Evolutionary conservation across 352 stramenopile genomes (phyloP).

Genomic region (Pythium sp.): DNA sequence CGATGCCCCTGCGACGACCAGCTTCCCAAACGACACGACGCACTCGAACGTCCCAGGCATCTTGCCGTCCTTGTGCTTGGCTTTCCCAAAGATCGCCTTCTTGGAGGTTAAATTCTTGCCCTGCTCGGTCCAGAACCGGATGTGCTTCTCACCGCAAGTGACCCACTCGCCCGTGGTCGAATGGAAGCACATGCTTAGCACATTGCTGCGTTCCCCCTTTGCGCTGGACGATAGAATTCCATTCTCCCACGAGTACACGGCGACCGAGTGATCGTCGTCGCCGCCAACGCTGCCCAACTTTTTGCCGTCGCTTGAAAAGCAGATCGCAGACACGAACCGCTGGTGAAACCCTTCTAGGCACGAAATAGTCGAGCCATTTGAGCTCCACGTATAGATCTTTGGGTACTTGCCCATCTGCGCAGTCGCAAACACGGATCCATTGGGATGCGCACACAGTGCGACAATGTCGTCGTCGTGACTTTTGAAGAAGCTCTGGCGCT

Average conservation of each 20-base stretch:
- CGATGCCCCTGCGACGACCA: conserved; percentile 46
- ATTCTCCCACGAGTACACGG: conserved; percentile 77
- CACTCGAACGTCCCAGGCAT: conserved; percentile 49
- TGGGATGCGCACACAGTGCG: conserved; percentile 75
- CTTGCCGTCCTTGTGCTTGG: conserved; percentile 49
- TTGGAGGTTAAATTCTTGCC: conserved; percentile 66
- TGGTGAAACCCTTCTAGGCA: conserved; percentile 81
- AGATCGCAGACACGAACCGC: conserved; percentile 61
- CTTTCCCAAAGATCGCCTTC: conserved; percentile 66
- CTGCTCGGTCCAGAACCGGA: conserved; percentile 78
- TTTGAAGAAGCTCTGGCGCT: conserved; percentile 56
- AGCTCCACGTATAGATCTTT: conserved; percentile 83
- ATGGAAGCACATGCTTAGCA: conserved; percentile 51
- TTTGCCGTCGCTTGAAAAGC: conserved; percentile 66
- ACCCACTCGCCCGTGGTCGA: conserved; percentile 53
- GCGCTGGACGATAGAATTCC: conserved; percentile 41
- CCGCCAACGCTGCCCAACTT: conserved; percentile 71
- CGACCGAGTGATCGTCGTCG: conserved; percentile 83
- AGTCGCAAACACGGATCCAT: conserved; percentile 75
- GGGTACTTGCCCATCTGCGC: conserved; percentile 83
- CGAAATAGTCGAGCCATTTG: conserved; percentile 27
- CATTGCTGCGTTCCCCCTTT: conserved; percentile 63
- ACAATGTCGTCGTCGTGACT: conserved; percentile 86
- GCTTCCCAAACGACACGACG: conserved; percentile 43
- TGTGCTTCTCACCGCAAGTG: conserved; percentile 66